A percentile compares a stretch with the other conserved stretches of the same genome.
Conservation (phyloP, 345 rosid species). For the Linum tenue region DNA sequence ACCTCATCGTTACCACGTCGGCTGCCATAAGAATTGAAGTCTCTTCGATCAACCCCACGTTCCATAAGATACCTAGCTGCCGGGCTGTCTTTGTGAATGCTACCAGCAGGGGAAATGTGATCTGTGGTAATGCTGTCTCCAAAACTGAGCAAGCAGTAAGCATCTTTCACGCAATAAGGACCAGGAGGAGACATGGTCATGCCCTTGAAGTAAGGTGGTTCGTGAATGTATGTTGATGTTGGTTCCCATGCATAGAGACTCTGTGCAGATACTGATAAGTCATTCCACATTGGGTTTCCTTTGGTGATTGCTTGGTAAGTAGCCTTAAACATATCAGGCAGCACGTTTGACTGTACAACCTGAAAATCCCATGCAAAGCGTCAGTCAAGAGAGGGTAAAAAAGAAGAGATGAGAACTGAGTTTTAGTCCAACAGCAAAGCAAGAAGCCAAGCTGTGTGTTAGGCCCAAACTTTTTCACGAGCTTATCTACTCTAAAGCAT, state of each 20-base stretch:
- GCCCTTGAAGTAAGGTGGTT: slow-evolving; percentile 80
- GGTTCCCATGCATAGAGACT: slow-evolving; percentile 73
- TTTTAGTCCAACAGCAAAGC: neutral
- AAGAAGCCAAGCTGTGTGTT: no score
- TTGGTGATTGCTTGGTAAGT: slow-evolving; percentile 77
- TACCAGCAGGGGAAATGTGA: slow-evolving; percentile 92
- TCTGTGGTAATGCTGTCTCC: slow-evolving; percentile 93
- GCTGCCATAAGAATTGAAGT: slow-evolving; percentile 83
- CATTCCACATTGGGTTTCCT: slow-evolving; percentile 89
- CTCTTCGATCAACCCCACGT: slow-evolving; percentile 67
- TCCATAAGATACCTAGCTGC: slow-evolving; percentile 83
- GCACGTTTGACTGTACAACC: slow-evolving; percentile 76
- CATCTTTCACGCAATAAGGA: slow-evolving; percentile 67
- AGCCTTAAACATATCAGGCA: slow-evolving; percentile 87
- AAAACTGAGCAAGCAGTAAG: slow-evolving; percentile 75
- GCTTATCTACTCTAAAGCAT: no score
- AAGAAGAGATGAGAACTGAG: no score
- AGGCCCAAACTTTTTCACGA: no score
- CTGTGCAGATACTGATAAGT: slow-evolving; percentile 53
- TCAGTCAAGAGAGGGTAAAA: neutral
- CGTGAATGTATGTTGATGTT: slow-evolving; percentile 77
- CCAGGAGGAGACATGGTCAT: slow-evolving; percentile 95
- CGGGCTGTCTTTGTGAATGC: slow-evolving; percentile 85
- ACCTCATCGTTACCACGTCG: slow-evolving; percentile 85
- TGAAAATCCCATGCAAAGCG: slow-evolving; percentile 18